Base-by-base conservation (phyloP, 495 filamentous ascomycete species). In the Halenospora varia region DNA sequence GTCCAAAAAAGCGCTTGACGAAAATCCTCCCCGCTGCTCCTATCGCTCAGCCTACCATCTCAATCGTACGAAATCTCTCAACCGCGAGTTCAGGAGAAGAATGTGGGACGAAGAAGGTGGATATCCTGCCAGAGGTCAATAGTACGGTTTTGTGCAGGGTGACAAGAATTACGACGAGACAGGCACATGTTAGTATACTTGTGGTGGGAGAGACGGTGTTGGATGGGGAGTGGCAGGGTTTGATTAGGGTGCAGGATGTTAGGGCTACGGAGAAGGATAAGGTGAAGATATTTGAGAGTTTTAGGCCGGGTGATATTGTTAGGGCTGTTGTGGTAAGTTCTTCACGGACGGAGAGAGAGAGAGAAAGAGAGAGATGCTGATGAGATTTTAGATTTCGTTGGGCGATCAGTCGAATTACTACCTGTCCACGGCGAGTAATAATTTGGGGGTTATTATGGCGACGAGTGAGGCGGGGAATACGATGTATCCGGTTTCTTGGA, bases 341-440 rank as follows among this genome's bases (percentile, higher is more conserved):
- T 44, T 25, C 26, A 39, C 24, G 11, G 11, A 4, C 19, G 15
- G 8, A 13, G n/a, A 19, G 25, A 50, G 20, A 20, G 24, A 47
- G 22, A 10, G n/a, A n/a, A n/a, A n/a, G n/a, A n/a, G n/a, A n/a
- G n/a, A n/a, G n/a, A n/a, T 22, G 18, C 56, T 58, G 25, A 61
- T 23, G 11, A 24, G 25, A n/a, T 44, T 11, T 1, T 40, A 87
- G 85, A 92, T 96, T 51, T 93, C 88, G 9, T 72, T 97, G 2
- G 94, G 94, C 19, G 94, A 98, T 72, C 91, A 96, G 72, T 84
- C 85, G 45, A 95, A 89, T 64, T 97, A 96, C 70, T 98, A 97
- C 71, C 75, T 96, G 15, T 87, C 83, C 29, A 98, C 94, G 6
- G 90, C 90, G 50, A 80, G 80, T 57, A 97, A 98, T 72, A 88